Evolutionary conservation across 352 stramenopile species (phyloP).

Genomic region (Elongisporangium prolatum): DNA sequence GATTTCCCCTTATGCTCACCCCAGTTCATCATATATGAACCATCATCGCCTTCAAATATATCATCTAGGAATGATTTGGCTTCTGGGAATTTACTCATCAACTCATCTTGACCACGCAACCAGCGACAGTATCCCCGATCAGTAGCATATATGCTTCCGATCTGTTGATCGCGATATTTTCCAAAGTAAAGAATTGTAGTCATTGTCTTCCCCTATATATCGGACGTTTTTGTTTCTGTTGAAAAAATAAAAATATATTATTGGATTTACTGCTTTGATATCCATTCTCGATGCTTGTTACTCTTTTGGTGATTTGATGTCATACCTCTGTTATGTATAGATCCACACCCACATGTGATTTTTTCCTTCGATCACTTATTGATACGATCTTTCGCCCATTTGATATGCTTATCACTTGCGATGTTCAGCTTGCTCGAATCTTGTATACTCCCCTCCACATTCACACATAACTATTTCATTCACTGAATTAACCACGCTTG

Average conservation of each 20-base stretch:
- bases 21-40: constrained; percentile 17
- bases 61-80: constrained; percentile 14
- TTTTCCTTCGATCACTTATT: too few species aligned
- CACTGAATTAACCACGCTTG: too few species aligned
- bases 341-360: too few species aligned
- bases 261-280: background rate
- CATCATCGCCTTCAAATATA: constrained; percentile 10
- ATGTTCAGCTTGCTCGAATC: too few species aligned
- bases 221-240: constrained; percentile 9
- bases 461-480: too few species aligned
- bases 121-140: constrained; percentile 14
- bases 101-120: constrained; percentile 8
- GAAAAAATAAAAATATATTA: constrained; percentile 11
- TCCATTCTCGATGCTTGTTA: too few species aligned
- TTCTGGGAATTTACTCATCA: constrained; percentile 9
- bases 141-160: constrained; percentile 11
- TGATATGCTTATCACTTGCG: too few species aligned
- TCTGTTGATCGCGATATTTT: constrained; percentile 11
- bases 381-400: too few species aligned
- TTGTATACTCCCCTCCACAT: too few species aligned
- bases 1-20: constrained; percentile 13
- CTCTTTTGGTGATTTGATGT: too few species aligned
- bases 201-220: constrained; percentile 18
- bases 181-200: constrained; percentile 14
- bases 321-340: too few species aligned